Evolutionary conservation across 2,329 filamentous ascomycete genomes (phyloP), one percentile per base, ranked within the genome.

Genomic region (Penicillium capsulatum): DNA sequence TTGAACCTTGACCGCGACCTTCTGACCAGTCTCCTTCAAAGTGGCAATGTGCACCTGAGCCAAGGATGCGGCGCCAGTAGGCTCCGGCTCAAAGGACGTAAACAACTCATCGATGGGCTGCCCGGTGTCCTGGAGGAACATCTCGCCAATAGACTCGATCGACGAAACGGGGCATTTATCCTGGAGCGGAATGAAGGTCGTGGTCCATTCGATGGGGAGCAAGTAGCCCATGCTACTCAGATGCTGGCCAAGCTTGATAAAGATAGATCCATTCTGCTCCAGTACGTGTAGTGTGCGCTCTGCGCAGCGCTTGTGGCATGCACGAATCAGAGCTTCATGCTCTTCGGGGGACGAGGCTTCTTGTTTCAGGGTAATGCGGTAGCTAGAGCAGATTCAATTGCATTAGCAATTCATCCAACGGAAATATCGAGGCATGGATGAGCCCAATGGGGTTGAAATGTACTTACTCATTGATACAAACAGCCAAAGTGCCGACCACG

Each of bases 161-260:
- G 89, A 91, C 3, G 90, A 96, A 4, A 97, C 83, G 0, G 92
- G 92, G 59, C 92, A 98, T 67, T 85, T 85, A 70, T 98, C 94
- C 67, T 98, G 92, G 16, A 98, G 73, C 0, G 92, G 92, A 51
- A 98, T 84, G 61, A 98, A 98, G 0, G 92, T 97, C 22, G 83
- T 84, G 20, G 89, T 95, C 90, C 91, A 97, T 68, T 97, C 91
- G 34, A 77, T 68, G 2, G 91, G 91, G 7, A 97, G 75, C 7
- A 97, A 76, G 63, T 97, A 97, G 59, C 92, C 94, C 85, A 97
- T 86, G 49, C 88, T 91, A 64, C 88, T 95, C 66, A 98, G 66
- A 67, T 98, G 92, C 58, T 98, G 92, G 6, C 92, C 92, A 27
- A 98, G 72, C 68, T 98, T 98, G 64, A 98, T 97, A 57, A 97